A percentile compares a stretch with the other conserved stretches of the same genome.
phyloP scores from a whole-genome alignment of 331 rosid species.

The Rosa hybrid region DNA sequence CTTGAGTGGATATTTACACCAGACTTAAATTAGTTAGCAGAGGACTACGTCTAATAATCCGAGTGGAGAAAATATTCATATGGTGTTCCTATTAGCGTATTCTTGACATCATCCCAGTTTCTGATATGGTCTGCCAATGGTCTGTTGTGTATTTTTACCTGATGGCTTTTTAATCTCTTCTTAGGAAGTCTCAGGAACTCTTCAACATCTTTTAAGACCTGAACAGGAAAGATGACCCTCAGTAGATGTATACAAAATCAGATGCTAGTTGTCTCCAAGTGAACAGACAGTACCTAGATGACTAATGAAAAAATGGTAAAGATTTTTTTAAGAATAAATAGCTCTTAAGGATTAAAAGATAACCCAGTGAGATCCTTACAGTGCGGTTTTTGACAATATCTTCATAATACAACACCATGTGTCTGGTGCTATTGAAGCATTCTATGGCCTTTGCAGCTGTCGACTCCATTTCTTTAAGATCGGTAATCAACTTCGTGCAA shows the following conservation, averaged over 20 bases:
- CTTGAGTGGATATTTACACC: conserved; percentile 56
- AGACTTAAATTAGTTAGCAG: conserved; percentile 34
- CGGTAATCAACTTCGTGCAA: conserved; percentile 51
- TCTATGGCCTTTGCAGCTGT: conserved; percentile 57
- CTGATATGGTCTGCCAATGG: conserved; percentile 63
- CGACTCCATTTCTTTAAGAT: conserved; percentile 68
- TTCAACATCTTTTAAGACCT: conserved; percentile 76
- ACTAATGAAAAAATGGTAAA: not conserved
- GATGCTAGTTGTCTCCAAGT: not conserved
- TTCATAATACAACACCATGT: conserved; percentile 75
- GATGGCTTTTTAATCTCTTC: conserved; percentile 72
- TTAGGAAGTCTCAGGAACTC: conserved; percentile 67
- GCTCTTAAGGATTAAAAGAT: not conserved
- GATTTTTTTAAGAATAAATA: not conserved
- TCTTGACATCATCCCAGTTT: conserved; percentile 87
- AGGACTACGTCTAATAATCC: conserved; percentile 46
- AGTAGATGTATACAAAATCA: not conserved
- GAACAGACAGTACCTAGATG: not conserved
- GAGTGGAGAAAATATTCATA: conserved; percentile 69
- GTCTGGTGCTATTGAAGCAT: conserved; percentile 75
- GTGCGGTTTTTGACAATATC: conserved; percentile 69
- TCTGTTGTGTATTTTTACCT: conserved; percentile 84
- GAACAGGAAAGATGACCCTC: conserved; percentile 29
- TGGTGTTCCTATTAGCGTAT: conserved; percentile 57
- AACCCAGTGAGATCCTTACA: conserved; percentile 43